A percentile compares a stretch with the other conserved stretches of the same genome.
phyloP scores from a whole-genome alignment of 768 basidiomycete species.

The Chalciporus piperatus region DNA sequence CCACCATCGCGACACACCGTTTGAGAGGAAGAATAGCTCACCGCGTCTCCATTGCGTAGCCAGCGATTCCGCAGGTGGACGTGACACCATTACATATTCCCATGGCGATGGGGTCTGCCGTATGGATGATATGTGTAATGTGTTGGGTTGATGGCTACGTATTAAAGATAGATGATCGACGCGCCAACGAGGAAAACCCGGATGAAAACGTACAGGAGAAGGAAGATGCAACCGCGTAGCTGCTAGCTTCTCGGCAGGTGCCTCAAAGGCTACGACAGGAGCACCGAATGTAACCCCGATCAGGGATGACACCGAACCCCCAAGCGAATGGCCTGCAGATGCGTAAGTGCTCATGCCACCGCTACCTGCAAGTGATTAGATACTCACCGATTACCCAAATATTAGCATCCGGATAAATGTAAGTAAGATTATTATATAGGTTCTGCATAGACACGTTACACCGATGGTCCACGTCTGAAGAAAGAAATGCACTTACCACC shows the following conservation, averaged over 20 bases:
- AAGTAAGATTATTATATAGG: conserved; percentile 88
- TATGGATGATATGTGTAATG: conserved; percentile 88
- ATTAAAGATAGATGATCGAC: conserved; percentile 1
- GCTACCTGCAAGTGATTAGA: background rate
- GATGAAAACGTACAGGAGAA: conserved; percentile 57
- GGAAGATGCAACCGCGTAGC: conserved; percentile 83
- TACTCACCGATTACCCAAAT: conserved; percentile 81
- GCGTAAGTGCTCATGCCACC: background rate
- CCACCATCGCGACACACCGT: background rate
- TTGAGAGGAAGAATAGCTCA: conserved; percentile 17
- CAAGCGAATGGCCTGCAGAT: conserved; percentile 66
- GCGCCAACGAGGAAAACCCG: background rate
- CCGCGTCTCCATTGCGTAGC: conserved; percentile 81
- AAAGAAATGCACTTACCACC: conserved; percentile 49
- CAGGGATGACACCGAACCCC: conserved; percentile 81
- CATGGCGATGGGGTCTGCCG: conserved; percentile 91
- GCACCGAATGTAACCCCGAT: conserved; percentile 89
- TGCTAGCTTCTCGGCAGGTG: conserved; percentile 71
- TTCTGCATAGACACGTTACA: conserved; percentile 47
- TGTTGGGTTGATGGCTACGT: conserved; percentile 65
- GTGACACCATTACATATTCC: conserved; percentile 75
- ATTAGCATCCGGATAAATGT: conserved; percentile 83
- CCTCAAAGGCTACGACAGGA: conserved; percentile 88
- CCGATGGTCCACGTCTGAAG: background rate
- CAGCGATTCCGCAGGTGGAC: conserved; percentile 77